Evolutionary conservation across 2,329 filamentous ascomycete genomes (phyloP), one percentile per base, ranked within the genome.

Genomic region (Chaetothyriales sp.): DNA sequence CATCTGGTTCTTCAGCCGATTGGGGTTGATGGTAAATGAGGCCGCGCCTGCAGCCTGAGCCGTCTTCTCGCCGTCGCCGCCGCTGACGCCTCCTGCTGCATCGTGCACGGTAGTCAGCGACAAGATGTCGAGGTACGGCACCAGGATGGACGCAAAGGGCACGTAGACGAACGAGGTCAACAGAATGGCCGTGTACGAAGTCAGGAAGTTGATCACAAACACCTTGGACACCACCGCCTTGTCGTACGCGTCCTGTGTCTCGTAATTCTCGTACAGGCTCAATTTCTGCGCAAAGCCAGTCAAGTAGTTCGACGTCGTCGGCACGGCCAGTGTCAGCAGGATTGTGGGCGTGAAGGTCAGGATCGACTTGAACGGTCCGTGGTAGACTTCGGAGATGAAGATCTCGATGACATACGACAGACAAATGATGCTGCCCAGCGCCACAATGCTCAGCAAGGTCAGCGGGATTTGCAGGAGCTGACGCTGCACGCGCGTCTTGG

Each of bases 191-290:
- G 94, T 81, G 66, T 95, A 97, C 0, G 89, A 94, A 5, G 89
- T 94, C 69, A 97, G 90, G 69, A 95, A 95, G 72, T 95, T 94
- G 63, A 97, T 79, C 13, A 97, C 82, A 63, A 98, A 97, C 33
- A 94, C 85, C 73, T 98, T 98, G 53, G 86, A 82, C 0, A 92
- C 87, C 64, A 95, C 78, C 1, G 89, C 85, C 18, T 85, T 80
- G 54, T 94, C 81, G 62, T 95, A 85, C 13, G 82, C 83, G 58
- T 89, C 87, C 53, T 85, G 78, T 0, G 88, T 97, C 61, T 89
- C 85, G 66, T 97, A 95, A 64, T 98, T 98, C 64, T 98, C 92
- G 59, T 82, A 81, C 13, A 88, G 75, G 0, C 85, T 95, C 43
- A 98, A 72, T 29, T 73, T 77, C 15, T 83, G 83, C 4, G 90